A percentile compares a stretch with the other conserved stretches of the same genome.
Evolutionary conservation across 2,329 filamentous ascomycete genomes (phyloP).

Genomic region (Lithohypha guttulata): DNA sequence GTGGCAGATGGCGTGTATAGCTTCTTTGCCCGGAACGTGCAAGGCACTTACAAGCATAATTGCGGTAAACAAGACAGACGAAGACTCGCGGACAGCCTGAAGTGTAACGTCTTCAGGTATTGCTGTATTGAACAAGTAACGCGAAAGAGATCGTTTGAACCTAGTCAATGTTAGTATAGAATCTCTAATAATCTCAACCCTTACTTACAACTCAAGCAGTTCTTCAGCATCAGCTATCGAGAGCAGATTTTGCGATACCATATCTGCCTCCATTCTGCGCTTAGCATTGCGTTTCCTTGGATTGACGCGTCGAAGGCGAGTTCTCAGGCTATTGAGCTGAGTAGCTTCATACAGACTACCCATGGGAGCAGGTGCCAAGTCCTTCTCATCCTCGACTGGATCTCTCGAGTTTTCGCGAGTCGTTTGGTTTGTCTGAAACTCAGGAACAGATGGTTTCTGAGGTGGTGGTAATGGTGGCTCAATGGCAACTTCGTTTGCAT

Average conservation of each 20-base stretch:
- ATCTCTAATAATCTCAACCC: not conserved
- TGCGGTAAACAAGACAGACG: constrained; percentile 44
- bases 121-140: constrained; percentile 26
- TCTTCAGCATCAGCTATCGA: constrained; percentile 19
- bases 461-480: constrained; percentile 4
- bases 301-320: constrained; percentile 17
- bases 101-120: constrained; percentile 41
- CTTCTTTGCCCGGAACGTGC: constrained; percentile 45
- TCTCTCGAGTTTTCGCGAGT: constrained; percentile 21
- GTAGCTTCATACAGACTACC: constrained; percentile 46
- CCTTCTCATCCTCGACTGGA: constrained; percentile 24
- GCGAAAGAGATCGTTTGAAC: constrained; percentile 20
- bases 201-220: constrained; percentile 14
- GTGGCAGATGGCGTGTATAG: constrained; percentile 45
- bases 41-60: constrained; percentile 49
- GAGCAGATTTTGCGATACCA: constrained; percentile 17
- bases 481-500: constrained; percentile 8
- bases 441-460: not conserved
- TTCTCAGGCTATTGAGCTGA: constrained; percentile 28
- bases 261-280: constrained; percentile 20
- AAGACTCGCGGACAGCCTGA: constrained; percentile 43
- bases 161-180: constrained; percentile 7
- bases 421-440: constrained; percentile 16
- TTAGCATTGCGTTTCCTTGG: constrained; percentile 17
- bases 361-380: constrained; percentile 42